Percentiles rank a stretch among this genome's conserved stretches.
Conservation (phyloP, 2,329 filamentous ascomycete species). For the Pezicula rhizophila region DNA sequence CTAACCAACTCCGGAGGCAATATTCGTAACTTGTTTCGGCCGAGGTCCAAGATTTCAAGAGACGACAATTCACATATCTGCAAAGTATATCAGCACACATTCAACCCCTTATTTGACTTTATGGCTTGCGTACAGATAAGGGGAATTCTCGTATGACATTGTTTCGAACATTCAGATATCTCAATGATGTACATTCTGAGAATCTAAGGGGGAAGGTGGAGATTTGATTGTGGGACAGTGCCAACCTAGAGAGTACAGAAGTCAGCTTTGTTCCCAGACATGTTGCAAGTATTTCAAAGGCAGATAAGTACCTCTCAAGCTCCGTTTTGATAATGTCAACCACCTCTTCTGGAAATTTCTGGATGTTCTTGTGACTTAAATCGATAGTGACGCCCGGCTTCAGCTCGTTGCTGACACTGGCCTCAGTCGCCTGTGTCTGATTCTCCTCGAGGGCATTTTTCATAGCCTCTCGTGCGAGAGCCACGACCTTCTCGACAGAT, state of each 20-base stretch:
- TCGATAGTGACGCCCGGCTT: slow-evolving; percentile 70
- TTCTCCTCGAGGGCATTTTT: slow-evolving; percentile 61
- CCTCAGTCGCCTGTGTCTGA: slow-evolving; percentile 55
- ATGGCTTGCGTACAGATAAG: slow-evolving; percentile 45
- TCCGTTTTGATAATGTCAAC: slow-evolving; percentile 31
- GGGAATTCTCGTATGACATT: slow-evolving; percentile 67
- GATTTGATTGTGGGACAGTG: slow-evolving; percentile 74
- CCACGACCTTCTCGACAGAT: slow-evolving; percentile 58
- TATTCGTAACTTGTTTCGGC: slow-evolving; percentile 74
- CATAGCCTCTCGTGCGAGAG: slow-evolving; percentile 61
- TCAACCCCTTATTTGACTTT: neutral
- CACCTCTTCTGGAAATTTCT: slow-evolving; percentile 32
- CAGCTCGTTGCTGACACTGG: slow-evolving; percentile 52
- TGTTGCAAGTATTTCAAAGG: slow-evolving; percentile 5
- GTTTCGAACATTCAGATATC: slow-evolving; percentile 75
- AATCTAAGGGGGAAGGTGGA: slow-evolving; percentile 65
- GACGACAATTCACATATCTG: slow-evolving; percentile 81
- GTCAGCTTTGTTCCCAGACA: slow-evolving; percentile 16
- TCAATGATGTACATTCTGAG: slow-evolving; percentile 68
- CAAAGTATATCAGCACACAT: slow-evolving; percentile 9
- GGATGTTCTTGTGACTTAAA: slow-evolving; percentile 68
- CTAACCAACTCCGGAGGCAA: slow-evolving; percentile 76
- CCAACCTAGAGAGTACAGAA: slow-evolving; percentile 47
- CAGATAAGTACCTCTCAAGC: slow-evolving; percentile 24
- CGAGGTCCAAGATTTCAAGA: slow-evolving; percentile 88